A percentile compares a stretch with the other conserved stretches of the same genome.
phyloP scores from a whole-genome alignment of 176 grass and related monocot genomes.

The Alloteropsis semialata region DNA sequence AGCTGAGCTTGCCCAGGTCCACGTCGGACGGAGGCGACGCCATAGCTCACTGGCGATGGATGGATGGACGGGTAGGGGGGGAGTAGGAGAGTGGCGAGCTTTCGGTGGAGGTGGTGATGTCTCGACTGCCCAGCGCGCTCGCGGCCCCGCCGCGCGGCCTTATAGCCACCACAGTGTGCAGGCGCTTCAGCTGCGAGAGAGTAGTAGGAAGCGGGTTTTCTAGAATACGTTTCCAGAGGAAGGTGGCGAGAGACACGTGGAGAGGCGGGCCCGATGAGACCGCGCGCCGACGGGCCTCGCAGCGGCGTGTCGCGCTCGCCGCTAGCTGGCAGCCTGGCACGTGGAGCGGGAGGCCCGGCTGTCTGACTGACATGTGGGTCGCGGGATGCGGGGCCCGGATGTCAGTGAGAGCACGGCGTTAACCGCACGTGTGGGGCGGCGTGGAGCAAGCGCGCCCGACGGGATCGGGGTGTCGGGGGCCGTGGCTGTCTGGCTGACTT shows the following conservation, averaged over 20 bases:
- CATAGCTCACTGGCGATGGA: background rate
- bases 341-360: background rate
- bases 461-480: background rate
- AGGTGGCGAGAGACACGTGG: background rate
- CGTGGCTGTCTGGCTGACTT: background rate
- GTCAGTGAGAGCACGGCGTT: background rate
- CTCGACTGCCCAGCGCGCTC: conserved; percentile 26
- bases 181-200: background rate
- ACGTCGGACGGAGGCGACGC: conserved; percentile 35
- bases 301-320: background rate
- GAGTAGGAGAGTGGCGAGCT: conserved; percentile 28
- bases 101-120: conserved; percentile 37
- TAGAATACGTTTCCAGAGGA: rapidly evolving
- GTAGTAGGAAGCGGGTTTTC: background rate
- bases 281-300: conserved; percentile 2
- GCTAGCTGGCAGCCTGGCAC: background rate
- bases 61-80: background rate
- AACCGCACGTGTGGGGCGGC: conserved; percentile 14
- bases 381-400: rapidly evolving
- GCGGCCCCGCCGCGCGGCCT: background rate
- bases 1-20: conserved; percentile 81
- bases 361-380: background rate
- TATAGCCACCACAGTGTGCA: conserved; percentile 9
- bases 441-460: background rate
- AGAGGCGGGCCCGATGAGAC: background rate